Conservation (phyloP, 108 stramenopile genomes). For the Pinguiococcus pyrenoidosus region DNA sequence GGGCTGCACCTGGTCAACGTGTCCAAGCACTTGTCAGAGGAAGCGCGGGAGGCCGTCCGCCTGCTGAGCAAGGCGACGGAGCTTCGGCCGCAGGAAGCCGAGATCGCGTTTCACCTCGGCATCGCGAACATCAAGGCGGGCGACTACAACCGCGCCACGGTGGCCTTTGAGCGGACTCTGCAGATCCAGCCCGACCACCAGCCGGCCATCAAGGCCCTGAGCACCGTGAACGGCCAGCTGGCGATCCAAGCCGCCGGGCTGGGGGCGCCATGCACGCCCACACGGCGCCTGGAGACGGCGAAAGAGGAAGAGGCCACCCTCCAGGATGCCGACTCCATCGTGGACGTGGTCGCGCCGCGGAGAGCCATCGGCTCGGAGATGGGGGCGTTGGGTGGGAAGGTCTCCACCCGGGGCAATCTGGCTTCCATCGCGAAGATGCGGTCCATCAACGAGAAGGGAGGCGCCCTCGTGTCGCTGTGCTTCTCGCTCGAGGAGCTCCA, state of each 20-base stretch:
- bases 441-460: not conserved
- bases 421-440: too few relatives aligned
- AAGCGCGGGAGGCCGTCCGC: too few relatives aligned
- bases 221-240: not conserved
- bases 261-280: too few relatives aligned
- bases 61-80: not conserved
- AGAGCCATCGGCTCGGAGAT: not conserved
- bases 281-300: too few relatives aligned
- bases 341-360: not conserved
- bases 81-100: not conserved
- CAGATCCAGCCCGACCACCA: slow-evolving; percentile 5
- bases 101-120: slow-evolving; percentile 3
- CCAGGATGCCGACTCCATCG: not conserved
- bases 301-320: slow-evolving; percentile 1
- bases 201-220: not conserved
- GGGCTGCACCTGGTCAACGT: not conserved
- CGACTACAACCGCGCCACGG: not conserved
- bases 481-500: not conserved
- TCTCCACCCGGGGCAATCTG: not conserved
- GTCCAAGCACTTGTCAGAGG: not conserved
- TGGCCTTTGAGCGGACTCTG: not conserved
- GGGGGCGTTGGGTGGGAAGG: not conserved
- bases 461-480: not conserved
- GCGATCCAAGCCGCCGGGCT: not conserved
- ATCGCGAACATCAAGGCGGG: not conserved